Conservation (phyloP, 805 yeast species). For the Metschnikowia borealis region DNA sequence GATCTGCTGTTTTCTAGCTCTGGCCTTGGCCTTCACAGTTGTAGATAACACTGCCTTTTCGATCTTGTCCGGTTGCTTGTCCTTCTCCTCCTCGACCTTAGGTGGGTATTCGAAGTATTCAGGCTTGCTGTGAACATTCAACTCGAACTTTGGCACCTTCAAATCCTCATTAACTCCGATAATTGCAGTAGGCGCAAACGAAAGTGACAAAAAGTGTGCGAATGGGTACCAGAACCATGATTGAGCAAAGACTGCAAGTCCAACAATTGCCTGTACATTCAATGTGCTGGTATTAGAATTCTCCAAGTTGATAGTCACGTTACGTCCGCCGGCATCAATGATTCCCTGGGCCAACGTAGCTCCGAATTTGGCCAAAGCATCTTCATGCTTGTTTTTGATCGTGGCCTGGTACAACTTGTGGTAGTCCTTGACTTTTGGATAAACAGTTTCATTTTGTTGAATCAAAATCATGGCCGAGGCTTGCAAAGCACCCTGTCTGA, state of each 20-base stretch:
- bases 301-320: slow-evolving; percentile 89
- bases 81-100: slow-evolving; percentile 71
- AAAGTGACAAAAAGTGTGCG: slow-evolving; percentile 85
- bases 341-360: slow-evolving; percentile 97
- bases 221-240: slow-evolving; percentile 99
- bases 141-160: slow-evolving; percentile 77
- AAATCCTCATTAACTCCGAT: slow-evolving; percentile 83
- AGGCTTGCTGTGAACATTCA: slow-evolving; percentile 77
- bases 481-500: slow-evolving; percentile 94
- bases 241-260: slow-evolving; percentile 83
- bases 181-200: slow-evolving; percentile 88
- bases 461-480: slow-evolving; percentile 88
- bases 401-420: slow-evolving; percentile 71
- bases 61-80: slow-evolving; percentile 81
- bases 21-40: slow-evolving; percentile 88
- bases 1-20: slow-evolving; percentile 67
- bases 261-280: slow-evolving; percentile 88
- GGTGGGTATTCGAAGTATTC: slow-evolving; percentile 88
- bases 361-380: slow-evolving; percentile 95
- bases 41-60: slow-evolving; percentile 93
- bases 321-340: slow-evolving; percentile 97
- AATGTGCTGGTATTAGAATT: slow-evolving; percentile 85
- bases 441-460: slow-evolving; percentile 77
- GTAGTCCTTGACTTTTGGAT: slow-evolving; percentile 74
- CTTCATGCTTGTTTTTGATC: slow-evolving; percentile 87